A percentile compares a stretch with the other conserved stretches of the same genome.
phyloP scores from a whole-genome alignment of 306 rosid genomes.

The Rubus parviflorus region DNA sequence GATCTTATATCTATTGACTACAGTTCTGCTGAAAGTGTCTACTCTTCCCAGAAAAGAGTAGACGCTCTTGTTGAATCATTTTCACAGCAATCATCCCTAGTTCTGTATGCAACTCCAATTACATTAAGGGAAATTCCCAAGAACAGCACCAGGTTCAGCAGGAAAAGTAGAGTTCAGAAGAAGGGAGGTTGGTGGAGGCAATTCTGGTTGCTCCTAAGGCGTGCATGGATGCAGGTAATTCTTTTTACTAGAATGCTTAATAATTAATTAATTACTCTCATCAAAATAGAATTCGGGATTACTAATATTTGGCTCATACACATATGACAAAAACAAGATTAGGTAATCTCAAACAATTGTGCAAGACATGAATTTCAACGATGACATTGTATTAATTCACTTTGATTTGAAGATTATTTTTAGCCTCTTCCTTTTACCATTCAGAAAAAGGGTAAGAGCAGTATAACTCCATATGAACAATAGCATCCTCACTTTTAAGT shows the following conservation, averaged over 20 bases:
- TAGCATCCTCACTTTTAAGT: neutral
- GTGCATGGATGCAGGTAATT: constrained; percentile 96
- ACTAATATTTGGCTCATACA: neutral
- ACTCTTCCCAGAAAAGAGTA: constrained; percentile 71
- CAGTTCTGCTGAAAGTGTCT: constrained; percentile 82
- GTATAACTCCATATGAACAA: constrained; percentile 4
- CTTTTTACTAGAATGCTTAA: constrained; percentile 8
- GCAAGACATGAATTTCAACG: neutral
- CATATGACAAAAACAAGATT: neutral
- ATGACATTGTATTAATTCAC: neutral
- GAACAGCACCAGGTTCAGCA: constrained; percentile 34
- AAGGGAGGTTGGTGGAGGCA: constrained; percentile 89
- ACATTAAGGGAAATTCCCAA: constrained; percentile 44
- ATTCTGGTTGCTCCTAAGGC: constrained; percentile 83
- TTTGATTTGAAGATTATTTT: neutral
- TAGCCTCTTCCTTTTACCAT: neutral
- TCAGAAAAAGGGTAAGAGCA: constrained; percentile 9
- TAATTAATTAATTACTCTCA: neutral
- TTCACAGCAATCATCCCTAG: constrained; percentile 52
- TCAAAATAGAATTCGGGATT: too few relatives aligned
- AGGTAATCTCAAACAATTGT: neutral
- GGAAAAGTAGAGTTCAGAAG: constrained; percentile 45
- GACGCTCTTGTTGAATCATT: constrained; percentile 83
- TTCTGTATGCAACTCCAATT: constrained; percentile 74
- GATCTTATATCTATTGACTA: constrained; percentile 95